phyloP scores from a whole-genome alignment of 805 yeast species.

The Candida ovalis region DNA sequence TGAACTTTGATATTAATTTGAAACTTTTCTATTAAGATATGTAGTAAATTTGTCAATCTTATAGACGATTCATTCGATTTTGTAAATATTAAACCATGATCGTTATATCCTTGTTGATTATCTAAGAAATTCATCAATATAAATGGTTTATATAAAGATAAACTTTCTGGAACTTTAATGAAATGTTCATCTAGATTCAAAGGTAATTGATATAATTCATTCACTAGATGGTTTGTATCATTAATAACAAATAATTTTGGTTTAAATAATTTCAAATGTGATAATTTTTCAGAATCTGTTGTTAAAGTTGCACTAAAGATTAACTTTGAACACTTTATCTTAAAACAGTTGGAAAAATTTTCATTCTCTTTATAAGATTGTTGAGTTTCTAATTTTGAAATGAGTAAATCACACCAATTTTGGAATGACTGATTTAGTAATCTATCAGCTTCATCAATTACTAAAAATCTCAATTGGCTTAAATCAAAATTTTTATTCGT shows the following conservation, averaged over 20 bases:
- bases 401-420: slow-evolving; percentile 74
- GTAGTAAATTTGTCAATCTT: slow-evolving; percentile 64
- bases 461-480: slow-evolving; percentile 53
- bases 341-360: slow-evolving; percentile 33
- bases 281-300: slow-evolving; percentile 83
- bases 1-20: slow-evolving; percentile 26
- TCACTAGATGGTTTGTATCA: slow-evolving; percentile 37
- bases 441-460: slow-evolving; percentile 81
- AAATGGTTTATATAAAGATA: slow-evolving; percentile 63
- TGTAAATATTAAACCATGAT: slow-evolving; percentile 57
- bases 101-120: slow-evolving; percentile 25
- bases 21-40: slow-evolving; percentile 34
- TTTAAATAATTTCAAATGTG: slow-evolving; percentile 60
- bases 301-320: slow-evolving; percentile 92
- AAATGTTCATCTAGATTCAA: slow-evolving; percentile 36
- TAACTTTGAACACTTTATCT: slow-evolving; percentile 49
- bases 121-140: slow-evolving; percentile 54
- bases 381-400: slow-evolving; percentile 38
- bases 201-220: slow-evolving; percentile 63
- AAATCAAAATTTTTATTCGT: slow-evolving; percentile 40
- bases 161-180: slow-evolving; percentile 28
- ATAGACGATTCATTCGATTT: slow-evolving; percentile 83
- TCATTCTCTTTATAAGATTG: slow-evolving; percentile 7
- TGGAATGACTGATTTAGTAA: slow-evolving; percentile 85
- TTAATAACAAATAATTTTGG: slow-evolving; percentile 80